Conservation (phyloP, 768 basidiomycete species). For the Tulasnella sp. region DNA sequence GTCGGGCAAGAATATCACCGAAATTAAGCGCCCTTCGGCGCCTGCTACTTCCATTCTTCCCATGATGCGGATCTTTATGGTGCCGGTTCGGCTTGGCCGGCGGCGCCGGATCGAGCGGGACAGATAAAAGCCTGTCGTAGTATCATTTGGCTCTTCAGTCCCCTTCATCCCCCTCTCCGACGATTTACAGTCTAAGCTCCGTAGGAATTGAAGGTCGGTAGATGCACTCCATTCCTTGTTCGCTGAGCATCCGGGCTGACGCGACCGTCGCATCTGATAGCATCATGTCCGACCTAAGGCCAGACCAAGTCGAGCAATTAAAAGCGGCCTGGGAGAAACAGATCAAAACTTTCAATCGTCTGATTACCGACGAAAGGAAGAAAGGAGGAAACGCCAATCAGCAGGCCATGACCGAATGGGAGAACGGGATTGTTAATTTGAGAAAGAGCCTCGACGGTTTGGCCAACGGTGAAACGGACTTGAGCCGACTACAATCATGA, state of each 20-base stretch:
- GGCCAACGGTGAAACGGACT: neutral
- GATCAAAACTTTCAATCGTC: neutral
- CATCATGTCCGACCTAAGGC: no score
- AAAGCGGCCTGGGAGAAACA: neutral
- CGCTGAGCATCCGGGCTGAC: no score
- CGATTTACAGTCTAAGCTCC: no score
- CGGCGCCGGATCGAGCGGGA: neutral
- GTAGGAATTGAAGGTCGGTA: no score
- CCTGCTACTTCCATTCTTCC: neutral
- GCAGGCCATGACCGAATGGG: no score
- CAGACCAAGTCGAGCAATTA: neutral
- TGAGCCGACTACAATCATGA: neutral
- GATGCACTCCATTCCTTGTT: no score
- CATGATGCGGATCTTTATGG: neutral
- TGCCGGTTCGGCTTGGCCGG: neutral
- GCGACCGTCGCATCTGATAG: no score
- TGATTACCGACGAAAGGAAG: neutral
- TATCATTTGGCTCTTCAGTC: no score
- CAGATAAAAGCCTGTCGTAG: no score
- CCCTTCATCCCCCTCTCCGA: no score
- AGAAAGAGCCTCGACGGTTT: neutral
- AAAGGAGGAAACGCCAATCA: neutral
- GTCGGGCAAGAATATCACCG: neutral
- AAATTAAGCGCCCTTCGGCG: neutral
- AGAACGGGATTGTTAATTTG: neutral